Evolutionary conservation across 306 rosid genomes (phyloP).

Genomic region (Glycine soja): DNA sequence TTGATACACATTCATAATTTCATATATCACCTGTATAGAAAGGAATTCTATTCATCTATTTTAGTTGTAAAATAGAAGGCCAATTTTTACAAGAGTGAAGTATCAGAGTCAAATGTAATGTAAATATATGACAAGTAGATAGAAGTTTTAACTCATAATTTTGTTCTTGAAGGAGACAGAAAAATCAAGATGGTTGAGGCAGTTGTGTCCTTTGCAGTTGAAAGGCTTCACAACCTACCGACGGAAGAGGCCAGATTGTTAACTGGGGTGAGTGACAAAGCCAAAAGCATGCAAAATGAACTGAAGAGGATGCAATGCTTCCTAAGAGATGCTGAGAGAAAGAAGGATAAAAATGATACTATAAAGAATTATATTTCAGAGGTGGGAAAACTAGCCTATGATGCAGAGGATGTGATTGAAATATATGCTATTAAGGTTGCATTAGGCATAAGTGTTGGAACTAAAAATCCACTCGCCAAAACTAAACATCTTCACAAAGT

Average conservation of each 20-base stretch:
- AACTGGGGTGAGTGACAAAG: slow-evolving; percentile 45
- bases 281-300: slow-evolving; percentile 47
- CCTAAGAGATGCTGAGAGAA: slow-evolving; percentile 58
- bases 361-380: slow-evolving; percentile 53
- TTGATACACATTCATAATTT: no score
- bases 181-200: no score
- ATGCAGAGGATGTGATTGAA: slow-evolving; percentile 62
- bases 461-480: slow-evolving; percentile 31
- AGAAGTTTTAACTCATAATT: no score
- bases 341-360: slow-evolving; percentile 46
- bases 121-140: no score
- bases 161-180: no score
- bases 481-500: slow-evolving; percentile 36
- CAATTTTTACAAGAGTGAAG: no score
- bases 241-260: slow-evolving; percentile 49
- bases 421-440: slow-evolving; percentile 48
- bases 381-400: slow-evolving; percentile 55
- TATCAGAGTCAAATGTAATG: no score
- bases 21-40: no score
- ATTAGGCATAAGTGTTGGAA: not conserved
- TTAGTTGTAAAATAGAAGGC: no score
- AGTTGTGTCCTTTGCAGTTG: slow-evolving; percentile 36
- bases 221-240: slow-evolving; percentile 50
- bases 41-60: no score
- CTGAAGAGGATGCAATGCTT: slow-evolving; percentile 57